A percentile compares a stretch with the other conserved stretches of the same genome.
phyloP scores from a whole-genome alignment of 129 eudicot genomes.

The Solidago caesia region DNA sequence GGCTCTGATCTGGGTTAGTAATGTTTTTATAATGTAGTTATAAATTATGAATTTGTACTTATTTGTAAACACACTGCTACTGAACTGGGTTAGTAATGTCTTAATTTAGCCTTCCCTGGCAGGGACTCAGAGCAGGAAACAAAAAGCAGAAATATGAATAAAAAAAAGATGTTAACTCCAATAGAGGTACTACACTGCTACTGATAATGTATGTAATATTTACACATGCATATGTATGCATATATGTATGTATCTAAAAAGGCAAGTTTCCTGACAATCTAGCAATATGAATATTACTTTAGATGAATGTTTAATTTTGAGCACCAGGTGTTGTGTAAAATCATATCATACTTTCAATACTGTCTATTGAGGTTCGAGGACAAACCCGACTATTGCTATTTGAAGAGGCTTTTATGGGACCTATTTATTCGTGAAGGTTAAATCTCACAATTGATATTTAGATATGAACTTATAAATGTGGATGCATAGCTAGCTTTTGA shows the following conservation, averaged over 20 bases:
- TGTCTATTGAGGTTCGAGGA: slow-evolving; percentile 91
- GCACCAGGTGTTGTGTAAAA: slow-evolving; percentile 84
- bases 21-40: no score
- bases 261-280: neutral
- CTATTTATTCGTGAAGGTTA: slow-evolving; percentile 95
- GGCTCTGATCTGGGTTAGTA: no score
- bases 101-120: slow-evolving; percentile 98
- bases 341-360: slow-evolving; percentile 83
- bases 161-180: slow-evolving; percentile 88
- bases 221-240: neutral
- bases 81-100: no score
- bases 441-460: slow-evolving; percentile 7
- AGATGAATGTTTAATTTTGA: neutral
- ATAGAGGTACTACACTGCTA: slow-evolving; percentile 59
- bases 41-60: no score
- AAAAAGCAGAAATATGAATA: slow-evolving; percentile 97
- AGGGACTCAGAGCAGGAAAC: slow-evolving; percentile 90
- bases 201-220: no score
- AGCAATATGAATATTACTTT: slow-evolving; percentile 13
- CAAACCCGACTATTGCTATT: slow-evolving; percentile 91
- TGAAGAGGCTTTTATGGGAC: slow-evolving; percentile 94
- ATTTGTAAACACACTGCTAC: no score
- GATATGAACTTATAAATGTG: slow-evolving; percentile 2
- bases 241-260: neutral
- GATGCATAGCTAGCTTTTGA: slow-evolving; percentile 1